Percentiles rank a stretch among this genome's conserved stretches.
These are phyloP conservation scores for Dioszegia hungarica DNA, from an alignment of 768 basidiomycete genomes.

Conservation along the genomic window DNA sequence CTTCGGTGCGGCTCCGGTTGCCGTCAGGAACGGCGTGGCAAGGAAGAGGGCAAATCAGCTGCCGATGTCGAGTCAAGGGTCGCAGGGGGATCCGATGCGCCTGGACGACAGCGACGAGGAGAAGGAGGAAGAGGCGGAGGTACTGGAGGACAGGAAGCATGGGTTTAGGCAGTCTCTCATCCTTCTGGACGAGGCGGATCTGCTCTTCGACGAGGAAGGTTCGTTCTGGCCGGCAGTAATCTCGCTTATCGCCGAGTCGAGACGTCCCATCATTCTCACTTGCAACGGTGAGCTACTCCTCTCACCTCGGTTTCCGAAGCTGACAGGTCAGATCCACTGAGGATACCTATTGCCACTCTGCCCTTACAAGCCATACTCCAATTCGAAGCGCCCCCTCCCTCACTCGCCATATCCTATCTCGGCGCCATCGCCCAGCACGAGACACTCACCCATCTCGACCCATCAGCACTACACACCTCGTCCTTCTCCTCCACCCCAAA, in stretches of 20 bases:
- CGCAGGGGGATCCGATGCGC: constrained; percentile 12
- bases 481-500: constrained; percentile 31
- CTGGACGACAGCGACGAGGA: constrained; percentile 13
- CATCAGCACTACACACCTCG: constrained; percentile 10
- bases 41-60: constrained; percentile 3
- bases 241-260: constrained; percentile 73
- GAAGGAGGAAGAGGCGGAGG: neutral
- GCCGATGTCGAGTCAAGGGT: constrained; percentile 14
- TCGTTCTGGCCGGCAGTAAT: constrained; percentile 82
- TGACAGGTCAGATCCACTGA: constrained; percentile 58
- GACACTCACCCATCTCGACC: neutral
- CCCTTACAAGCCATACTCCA: constrained; percentile 68
- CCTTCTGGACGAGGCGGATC: constrained; percentile 90
- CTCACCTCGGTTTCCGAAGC: neutral
- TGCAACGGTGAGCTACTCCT: constrained; percentile 87
- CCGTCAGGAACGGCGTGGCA: neutral
- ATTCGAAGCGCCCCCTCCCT: constrained; percentile 60
- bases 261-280: constrained; percentile 84
- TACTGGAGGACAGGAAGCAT: neutral
- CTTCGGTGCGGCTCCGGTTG: neutral
- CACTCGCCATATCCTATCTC: constrained; percentile 64
- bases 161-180: constrained; percentile 73
- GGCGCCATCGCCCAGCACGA: constrained; percentile 56
- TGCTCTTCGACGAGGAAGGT: constrained; percentile 73
- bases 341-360: constrained; percentile 68